These are phyloP conservation scores for Aureobasidium lini DNA, from an alignment of 2,329 filamentous ascomycete genomes.

Conservation along the genomic window DNA sequence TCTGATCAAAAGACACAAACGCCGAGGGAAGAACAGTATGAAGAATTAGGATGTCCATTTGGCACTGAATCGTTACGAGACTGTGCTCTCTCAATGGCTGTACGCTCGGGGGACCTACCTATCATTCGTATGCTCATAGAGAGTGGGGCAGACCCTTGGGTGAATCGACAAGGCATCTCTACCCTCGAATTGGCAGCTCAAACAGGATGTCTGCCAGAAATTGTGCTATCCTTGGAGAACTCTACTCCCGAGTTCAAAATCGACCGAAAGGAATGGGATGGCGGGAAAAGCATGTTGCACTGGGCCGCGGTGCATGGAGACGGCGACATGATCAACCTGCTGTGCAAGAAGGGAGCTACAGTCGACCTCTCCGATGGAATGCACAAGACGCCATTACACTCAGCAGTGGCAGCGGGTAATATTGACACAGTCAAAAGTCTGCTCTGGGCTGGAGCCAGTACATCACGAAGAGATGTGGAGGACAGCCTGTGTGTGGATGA, in stretches of 20 bases:
- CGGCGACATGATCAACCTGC: not conserved
- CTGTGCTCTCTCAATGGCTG: not conserved
- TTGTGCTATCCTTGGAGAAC: not conserved
- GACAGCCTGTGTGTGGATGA: not conserved
- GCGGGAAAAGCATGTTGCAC: not conserved
- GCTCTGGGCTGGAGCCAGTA: conserved; percentile 5
- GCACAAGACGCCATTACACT: not conserved
- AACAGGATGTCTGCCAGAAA: not conserved
- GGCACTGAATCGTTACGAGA: not conserved
- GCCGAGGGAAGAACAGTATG: conserved; percentile 2
- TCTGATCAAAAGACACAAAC: conserved; percentile 5
- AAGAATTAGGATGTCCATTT: not conserved
- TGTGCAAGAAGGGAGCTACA: not conserved
- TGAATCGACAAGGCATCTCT: conserved; percentile 4
- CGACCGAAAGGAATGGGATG: not conserved
- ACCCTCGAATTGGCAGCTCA: not conserved
- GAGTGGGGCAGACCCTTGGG: conserved; percentile 6
- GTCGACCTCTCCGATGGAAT: not conserved
- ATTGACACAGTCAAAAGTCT: conserved; percentile 5
- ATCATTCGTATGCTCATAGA: conserved; percentile 1
- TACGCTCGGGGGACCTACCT: not conserved
- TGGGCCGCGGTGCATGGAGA: conserved; percentile 3
- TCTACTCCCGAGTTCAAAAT: not conserved
- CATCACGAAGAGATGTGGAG: not conserved
- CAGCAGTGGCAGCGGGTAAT: not conserved